These are phyloP conservation scores for Adansonia grandidieri DNA, from an alignment of 441 rosid species.

Conservation along the genomic window DNA sequence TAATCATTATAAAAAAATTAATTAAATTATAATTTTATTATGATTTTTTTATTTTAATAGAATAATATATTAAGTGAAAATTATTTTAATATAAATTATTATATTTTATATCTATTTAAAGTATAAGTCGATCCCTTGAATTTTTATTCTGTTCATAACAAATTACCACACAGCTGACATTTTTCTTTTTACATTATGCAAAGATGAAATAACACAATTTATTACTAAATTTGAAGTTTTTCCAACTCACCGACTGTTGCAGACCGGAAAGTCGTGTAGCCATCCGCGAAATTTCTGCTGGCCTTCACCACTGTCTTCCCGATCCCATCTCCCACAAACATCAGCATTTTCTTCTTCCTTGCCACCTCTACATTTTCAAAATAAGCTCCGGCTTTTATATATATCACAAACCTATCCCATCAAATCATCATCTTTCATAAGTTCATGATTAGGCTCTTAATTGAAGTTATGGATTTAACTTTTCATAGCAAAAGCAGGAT, in stretches of 20 bases:
- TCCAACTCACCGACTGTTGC: constrained; percentile 50
- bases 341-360: constrained; percentile 37
- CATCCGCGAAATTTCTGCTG: constrained; percentile 40
- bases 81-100: no score
- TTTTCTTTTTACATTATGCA: no score
- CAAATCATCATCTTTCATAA: not conserved
- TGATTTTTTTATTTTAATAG: no score
- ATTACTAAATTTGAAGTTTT: not conserved
- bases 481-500: not conserved
- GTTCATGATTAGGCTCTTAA: not conserved
- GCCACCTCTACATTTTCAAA: constrained; percentile 46
- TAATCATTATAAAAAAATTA: no score
- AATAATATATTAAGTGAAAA: no score
- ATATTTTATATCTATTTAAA: no score
- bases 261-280: constrained; percentile 48
- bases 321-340: constrained; percentile 51
- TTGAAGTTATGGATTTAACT: not conserved
- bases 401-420: constrained; percentile 39
- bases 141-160: no score
- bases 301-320: constrained; percentile 46
- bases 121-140: no score
- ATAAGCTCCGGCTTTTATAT: constrained; percentile 47
- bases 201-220: no score
- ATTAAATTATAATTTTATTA: no score
- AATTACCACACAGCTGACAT: no score